phyloP scores from a whole-genome alignment of 2,329 filamentous ascomycete genomes.

The Ophiocordyceps polyrhachis-furcata region DNA sequence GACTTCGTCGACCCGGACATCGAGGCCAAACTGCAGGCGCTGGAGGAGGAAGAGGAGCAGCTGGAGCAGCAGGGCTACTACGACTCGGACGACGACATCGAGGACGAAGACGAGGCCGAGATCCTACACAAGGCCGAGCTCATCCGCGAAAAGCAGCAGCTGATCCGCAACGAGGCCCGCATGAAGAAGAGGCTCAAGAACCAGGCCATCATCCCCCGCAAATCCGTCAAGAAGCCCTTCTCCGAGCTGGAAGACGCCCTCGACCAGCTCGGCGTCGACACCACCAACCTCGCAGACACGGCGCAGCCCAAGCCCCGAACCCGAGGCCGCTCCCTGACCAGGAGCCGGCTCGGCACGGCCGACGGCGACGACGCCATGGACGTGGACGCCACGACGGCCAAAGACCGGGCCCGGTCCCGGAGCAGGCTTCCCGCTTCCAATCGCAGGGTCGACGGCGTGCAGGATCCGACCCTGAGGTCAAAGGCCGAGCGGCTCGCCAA shows the following conservation, averaged over 20 bases:
- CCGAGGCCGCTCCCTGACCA: conserved; percentile 52
- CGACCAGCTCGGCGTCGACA: conserved; percentile 71
- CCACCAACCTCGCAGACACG: conserved; percentile 52
- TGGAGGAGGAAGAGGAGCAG: conserved; percentile 91
- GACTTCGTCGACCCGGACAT: conserved; percentile 97
- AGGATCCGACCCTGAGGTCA: conserved; percentile 41
- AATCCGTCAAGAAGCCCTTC: conserved; percentile 60
- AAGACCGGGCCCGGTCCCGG: conserved; percentile 45
- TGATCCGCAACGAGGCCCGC: conserved; percentile 86
- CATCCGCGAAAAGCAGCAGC: conserved; percentile 82
- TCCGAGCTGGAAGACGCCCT: conserved; percentile 76
- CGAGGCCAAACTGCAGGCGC: conserved; percentile 71
- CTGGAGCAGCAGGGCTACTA: conserved; percentile 88
- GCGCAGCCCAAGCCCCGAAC: conserved; percentile 44
- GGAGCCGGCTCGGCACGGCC: conserved; percentile 42
- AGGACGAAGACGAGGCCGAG: conserved; percentile 78
- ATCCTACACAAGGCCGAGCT: conserved; percentile 80
- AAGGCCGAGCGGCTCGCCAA: conserved; percentile 81
- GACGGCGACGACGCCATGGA: conserved; percentile 57
- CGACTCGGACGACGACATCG: conserved; percentile 63
- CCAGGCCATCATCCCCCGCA: conserved; percentile 78
- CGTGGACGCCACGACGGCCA: conserved; percentile 29
- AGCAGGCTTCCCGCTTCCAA: conserved; percentile 45
- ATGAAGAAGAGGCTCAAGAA: conserved; percentile 98
- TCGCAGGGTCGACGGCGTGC: conserved; percentile 60